A percentile compares a stretch with the other conserved stretches of the same genome.
Evolutionary conservation across 768 basidiomycete genomes (phyloP).

Genomic region (Sistotremastrum suecicum): DNA sequence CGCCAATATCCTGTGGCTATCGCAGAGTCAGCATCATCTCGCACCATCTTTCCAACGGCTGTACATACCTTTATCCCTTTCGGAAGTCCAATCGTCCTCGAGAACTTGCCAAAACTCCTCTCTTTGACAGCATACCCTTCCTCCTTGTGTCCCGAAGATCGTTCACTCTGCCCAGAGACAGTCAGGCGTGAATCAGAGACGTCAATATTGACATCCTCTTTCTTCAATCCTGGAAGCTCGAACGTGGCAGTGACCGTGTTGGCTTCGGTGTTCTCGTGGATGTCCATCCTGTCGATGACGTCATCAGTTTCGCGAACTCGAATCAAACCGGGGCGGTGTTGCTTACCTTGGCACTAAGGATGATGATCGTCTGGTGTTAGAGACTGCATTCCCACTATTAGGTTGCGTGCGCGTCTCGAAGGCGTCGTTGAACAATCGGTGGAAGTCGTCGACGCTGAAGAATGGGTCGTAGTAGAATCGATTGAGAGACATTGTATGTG

Average conservation of each 20-base stretch:
- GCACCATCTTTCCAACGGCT: neutral
- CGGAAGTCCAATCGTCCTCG: constrained; percentile 33
- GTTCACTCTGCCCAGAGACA: constrained; percentile 29
- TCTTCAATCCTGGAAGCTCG: constrained; percentile 40
- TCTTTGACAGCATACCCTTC: constrained; percentile 29
- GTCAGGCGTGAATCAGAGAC: constrained; percentile 32
- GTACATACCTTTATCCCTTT: constrained; percentile 30
- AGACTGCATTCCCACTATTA: too few relatives aligned
- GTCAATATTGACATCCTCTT: constrained; percentile 33
- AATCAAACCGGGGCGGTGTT: too few relatives aligned
- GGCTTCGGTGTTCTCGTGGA: constrained; percentile 28
- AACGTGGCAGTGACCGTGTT: constrained; percentile 37
- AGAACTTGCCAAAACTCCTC: constrained; percentile 33
- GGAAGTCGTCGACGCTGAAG: constrained; percentile 23
- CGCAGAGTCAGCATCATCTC: constrained; percentile 3
- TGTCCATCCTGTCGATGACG: constrained; percentile 19
- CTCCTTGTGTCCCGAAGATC: constrained; percentile 19
- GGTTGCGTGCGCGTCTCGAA: constrained; percentile 11
- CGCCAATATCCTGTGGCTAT: constrained; percentile 32
- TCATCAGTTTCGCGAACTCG: too few relatives aligned
- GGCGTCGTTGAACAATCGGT: constrained; percentile 29
- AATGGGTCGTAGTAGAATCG: constrained; percentile 28
- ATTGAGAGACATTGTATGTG: constrained; percentile 15
- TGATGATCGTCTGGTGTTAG: too few relatives aligned
- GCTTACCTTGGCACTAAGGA: too few relatives aligned